These are phyloP conservation scores for Trichomonas tenax DNA, from an alignment of 208 protist genomes.

Conservation along the genomic window DNA sequence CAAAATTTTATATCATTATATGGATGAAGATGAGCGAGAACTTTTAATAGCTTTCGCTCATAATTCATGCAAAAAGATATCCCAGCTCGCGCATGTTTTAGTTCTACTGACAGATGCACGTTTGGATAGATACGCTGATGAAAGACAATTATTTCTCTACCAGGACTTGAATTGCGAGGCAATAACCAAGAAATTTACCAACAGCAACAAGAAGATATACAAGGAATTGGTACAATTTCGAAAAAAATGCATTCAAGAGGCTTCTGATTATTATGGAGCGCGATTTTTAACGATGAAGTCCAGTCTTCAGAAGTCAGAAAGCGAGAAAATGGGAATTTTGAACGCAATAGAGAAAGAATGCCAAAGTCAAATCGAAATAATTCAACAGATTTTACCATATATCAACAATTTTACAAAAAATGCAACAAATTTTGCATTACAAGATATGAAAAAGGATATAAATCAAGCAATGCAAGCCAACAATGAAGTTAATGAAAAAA, in stretches of 20 bases:
- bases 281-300: not conserved
- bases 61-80: not conserved
- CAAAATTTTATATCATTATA: not conserved
- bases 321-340: not conserved
- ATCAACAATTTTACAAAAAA: not conserved
- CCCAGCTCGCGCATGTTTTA: not conserved
- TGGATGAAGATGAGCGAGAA: not conserved
- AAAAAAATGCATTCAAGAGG: not conserved
- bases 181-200: not conserved
- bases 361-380: not conserved
- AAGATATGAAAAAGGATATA: not conserved
- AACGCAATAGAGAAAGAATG: not conserved
- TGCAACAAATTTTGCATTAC: not conserved
- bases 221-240: not conserved
- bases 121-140: not conserved
- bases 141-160: not conserved
- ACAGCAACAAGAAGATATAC: not conserved
- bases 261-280: not conserved
- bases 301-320: not conserved
- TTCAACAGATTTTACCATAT: not conserved
- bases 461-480: not conserved
- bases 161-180: not conserved
- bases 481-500: not conserved
- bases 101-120: not conserved
- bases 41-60: not conserved